Evolutionary conservation across 192 early-diverging fungal genomes (phyloP), one percentile per base, ranked within the genome.

Genomic region (Linnemannia schmuckeri): DNA sequence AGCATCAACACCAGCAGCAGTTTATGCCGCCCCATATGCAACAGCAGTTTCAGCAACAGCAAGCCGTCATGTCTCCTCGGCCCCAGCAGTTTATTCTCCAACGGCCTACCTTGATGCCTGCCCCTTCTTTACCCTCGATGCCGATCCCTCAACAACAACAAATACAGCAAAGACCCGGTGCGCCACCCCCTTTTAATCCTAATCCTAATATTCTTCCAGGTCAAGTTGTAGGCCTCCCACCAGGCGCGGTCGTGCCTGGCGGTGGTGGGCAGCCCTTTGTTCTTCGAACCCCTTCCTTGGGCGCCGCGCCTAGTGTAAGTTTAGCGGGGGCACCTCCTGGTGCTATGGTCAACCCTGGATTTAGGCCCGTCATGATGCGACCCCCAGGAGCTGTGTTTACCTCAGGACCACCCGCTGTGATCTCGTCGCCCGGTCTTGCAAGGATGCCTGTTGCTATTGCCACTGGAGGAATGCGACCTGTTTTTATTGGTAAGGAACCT

Each of bases 281-380:
- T 2, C 75, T 86, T 18, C 38, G 79, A 52, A 86, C 83, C 12
- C 83, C 83, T 4, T 86, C 83, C 24, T 68, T 86, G 30, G 75
- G 78, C 8, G 83, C 83, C 8, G 83, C 83, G 12, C 83, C 83
- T 3, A 77, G 74, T 37, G 71, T 86, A 12, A 69, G 55, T 35
- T 57, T 79, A 55, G 82, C 70, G 0, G 76, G 42, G 10, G 40
- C 8, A 22, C 61, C 61, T 35, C 61, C 61, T 66, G 33, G 52
- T 24, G 71, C 70, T 17, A 41, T 42, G 35, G 15, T 61, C 33
- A 71, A 74, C 37, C 55, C 57, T 35, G 52, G 42, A 33, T 72
- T 80, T 17, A 68, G 83, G 12, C 85, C 85, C 10, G 55, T 81
- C 27, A 76, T 86, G 54, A 76, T 86, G 54, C 68, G 81, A 41